Evolutionary conservation across 768 basidiomycete species (phyloP).

Genomic region (Leccinellum luteum): DNA sequence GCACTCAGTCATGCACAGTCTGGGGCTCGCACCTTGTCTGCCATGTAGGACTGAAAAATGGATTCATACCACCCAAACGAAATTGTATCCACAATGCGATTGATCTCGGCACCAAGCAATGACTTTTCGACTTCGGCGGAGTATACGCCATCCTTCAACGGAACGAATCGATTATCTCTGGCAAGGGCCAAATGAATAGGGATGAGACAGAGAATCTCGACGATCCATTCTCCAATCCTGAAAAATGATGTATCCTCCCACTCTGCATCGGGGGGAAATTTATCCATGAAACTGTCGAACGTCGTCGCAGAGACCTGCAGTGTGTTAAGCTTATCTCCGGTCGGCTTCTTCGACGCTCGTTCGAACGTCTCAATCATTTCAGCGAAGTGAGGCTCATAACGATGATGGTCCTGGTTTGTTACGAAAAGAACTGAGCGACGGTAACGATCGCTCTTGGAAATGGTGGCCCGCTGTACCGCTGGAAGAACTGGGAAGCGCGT

Average conservation of each 20-base stretch:
- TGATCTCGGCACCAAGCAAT: constrained; percentile 58
- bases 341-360: constrained; percentile 49
- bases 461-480: constrained; percentile 45
- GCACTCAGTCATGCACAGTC: background rate
- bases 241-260: constrained; percentile 36
- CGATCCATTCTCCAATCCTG: constrained; percentile 58
- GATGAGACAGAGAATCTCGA: constrained; percentile 58
- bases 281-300: constrained; percentile 24
- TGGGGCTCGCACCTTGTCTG: constrained; percentile 41
- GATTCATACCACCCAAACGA: constrained; percentile 67
- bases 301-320: constrained; percentile 33
- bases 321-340: constrained; percentile 39
- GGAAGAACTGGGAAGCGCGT: constrained; percentile 57
- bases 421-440: constrained; percentile 43
- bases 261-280: constrained; percentile 4
- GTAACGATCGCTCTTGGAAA: constrained; percentile 32
- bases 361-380: constrained; percentile 49
- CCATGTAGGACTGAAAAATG: constrained; percentile 61
- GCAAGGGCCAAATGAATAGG: constrained; percentile 64
- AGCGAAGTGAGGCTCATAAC: constrained; percentile 41
- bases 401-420: constrained; percentile 34
- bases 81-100: constrained; percentile 51
- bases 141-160: constrained; percentile 54
- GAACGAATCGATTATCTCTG: constrained; percentile 58
- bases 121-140: constrained; percentile 49